phyloP scores from a whole-genome alignment of 192 early-diverging fungal genomes.

The Phycomyces nitens region DNA sequence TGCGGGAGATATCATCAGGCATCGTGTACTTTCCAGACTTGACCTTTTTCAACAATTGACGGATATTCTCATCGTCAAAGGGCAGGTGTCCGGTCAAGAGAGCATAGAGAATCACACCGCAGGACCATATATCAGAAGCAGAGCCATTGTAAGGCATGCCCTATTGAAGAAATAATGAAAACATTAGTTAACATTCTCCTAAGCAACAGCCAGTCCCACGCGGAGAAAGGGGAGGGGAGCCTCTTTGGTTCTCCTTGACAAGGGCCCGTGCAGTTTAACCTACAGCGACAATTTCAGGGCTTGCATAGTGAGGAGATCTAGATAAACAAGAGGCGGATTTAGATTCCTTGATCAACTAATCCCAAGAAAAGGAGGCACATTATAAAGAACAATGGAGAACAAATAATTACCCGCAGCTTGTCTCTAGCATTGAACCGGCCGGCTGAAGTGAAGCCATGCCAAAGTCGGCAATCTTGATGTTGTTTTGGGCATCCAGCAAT shows the following conservation, averaged over 20 bases:
- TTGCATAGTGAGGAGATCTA: conserved; percentile 71
- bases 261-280: conserved; percentile 14
- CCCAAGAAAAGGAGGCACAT: too few species aligned
- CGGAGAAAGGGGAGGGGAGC: background rate
- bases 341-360: background rate
- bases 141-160: conserved; percentile 65
- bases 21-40: conserved; percentile 49
- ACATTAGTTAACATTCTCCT: background rate
- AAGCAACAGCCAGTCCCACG: background rate
- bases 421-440: conserved; percentile 56
- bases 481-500: conserved; percentile 44
- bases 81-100: conserved; percentile 70
- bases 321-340: conserved; percentile 7
- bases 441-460: conserved; percentile 68
- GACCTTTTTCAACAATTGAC: conserved; percentile 57
- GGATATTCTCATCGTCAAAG: conserved; percentile 76
- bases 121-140: conserved; percentile 70
- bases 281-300: conserved; percentile 70
- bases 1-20: conserved; percentile 45
- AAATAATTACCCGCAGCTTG: conserved; percentile 58
- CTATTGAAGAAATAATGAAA: conserved; percentile 19
- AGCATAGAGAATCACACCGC: conserved; percentile 71
- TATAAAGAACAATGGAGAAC: conserved; percentile 15
- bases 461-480: conserved; percentile 95
- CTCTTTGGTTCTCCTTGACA: background rate